Evolutionary conservation across 805 yeast species (phyloP).

Genomic region (Saturnispora hagleri): DNA sequence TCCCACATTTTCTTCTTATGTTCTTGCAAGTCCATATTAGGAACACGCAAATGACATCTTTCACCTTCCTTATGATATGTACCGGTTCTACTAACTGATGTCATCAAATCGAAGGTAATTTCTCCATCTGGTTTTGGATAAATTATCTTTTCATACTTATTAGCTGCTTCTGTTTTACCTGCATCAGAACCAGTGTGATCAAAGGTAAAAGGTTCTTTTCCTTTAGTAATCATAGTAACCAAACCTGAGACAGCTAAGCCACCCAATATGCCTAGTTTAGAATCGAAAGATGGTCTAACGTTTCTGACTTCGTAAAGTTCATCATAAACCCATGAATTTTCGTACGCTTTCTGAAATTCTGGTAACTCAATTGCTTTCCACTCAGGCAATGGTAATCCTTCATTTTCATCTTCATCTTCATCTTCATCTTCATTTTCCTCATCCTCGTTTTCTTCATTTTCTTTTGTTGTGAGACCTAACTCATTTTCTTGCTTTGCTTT

Average conservation of each 20-base stretch:
- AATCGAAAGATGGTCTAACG: constrained; percentile 82
- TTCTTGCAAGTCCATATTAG: constrained; percentile 49
- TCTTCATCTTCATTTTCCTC: constrained; percentile 31
- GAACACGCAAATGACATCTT: constrained; percentile 72
- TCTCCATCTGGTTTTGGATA: constrained; percentile 97
- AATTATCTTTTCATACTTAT: constrained; percentile 56
- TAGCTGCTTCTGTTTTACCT: constrained; percentile 58
- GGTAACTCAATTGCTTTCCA: constrained; percentile 41
- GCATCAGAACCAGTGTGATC: constrained; percentile 62
- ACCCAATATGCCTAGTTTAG: constrained; percentile 65
- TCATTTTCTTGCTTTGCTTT: constrained; percentile 34
- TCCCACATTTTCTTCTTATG: constrained; percentile 70
- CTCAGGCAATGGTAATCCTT: constrained; percentile 27
- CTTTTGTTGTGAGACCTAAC: constrained; percentile 26
- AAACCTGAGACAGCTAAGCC: constrained; percentile 83
- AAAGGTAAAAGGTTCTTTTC: constrained; percentile 84
- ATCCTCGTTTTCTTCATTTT: constrained; percentile 29
- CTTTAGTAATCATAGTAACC: constrained; percentile 68
- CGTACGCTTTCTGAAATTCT: constrained; percentile 54
- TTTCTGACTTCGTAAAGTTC: constrained; percentile 83
- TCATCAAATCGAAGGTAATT: constrained; percentile 81
- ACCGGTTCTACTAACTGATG: constrained; percentile 95
- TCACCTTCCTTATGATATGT: constrained; percentile 95
- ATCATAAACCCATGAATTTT: constrained; percentile 75
- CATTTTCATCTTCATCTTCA: constrained; percentile 22